Conservation (phyloP, 2,329 filamentous ascomycete species). For the Claviceps purpurea region DNA sequence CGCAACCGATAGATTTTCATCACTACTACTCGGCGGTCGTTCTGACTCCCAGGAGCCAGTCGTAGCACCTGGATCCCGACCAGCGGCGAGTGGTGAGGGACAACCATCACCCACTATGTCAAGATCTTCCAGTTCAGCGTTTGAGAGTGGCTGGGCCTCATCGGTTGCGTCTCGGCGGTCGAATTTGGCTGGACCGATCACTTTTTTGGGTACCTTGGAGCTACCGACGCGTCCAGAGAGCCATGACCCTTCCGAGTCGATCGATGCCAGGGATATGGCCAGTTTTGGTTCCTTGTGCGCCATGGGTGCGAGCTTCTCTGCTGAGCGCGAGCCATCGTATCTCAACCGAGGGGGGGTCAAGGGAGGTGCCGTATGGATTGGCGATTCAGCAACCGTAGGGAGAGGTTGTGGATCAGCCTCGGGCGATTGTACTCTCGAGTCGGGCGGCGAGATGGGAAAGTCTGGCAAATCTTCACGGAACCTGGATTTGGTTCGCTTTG, state of each 20-base stretch:
- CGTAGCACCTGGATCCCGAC: slow-evolving; percentile 13
- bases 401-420: slow-evolving; percentile 39
- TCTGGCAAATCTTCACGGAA: slow-evolving; percentile 90
- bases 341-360: slow-evolving; percentile 16
- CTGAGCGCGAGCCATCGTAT: slow-evolving; percentile 34
- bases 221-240: slow-evolving; percentile 60
- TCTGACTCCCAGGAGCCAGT: slow-evolving; percentile 32
- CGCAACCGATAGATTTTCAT: slow-evolving; percentile 35
- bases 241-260: slow-evolving; percentile 95
- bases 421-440: slow-evolving; percentile 67
- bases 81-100: slow-evolving; percentile 35
- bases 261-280: slow-evolving; percentile 80
- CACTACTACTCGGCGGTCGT: slow-evolving; percentile 32
- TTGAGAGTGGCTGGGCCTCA: too few relatives aligned
- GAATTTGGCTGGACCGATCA: slow-evolving; percentile 23
- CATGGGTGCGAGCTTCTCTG: slow-evolving; percentile 21
- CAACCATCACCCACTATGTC: slow-evolving; percentile 58
- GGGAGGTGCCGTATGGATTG: slow-evolving; percentile 13
- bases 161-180: slow-evolving; percentile 16
- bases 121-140: slow-evolving; percentile 39
- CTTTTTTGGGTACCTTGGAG: slow-evolving; percentile 32
- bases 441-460: slow-evolving; percentile 70
- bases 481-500: slow-evolving; percentile 74
- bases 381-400: slow-evolving; percentile 17
- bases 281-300: slow-evolving; percentile 48